These are phyloP conservation scores for Kodamaea leandrae DNA, from an alignment of 805 yeast species.

Conservation along the genomic window DNA sequence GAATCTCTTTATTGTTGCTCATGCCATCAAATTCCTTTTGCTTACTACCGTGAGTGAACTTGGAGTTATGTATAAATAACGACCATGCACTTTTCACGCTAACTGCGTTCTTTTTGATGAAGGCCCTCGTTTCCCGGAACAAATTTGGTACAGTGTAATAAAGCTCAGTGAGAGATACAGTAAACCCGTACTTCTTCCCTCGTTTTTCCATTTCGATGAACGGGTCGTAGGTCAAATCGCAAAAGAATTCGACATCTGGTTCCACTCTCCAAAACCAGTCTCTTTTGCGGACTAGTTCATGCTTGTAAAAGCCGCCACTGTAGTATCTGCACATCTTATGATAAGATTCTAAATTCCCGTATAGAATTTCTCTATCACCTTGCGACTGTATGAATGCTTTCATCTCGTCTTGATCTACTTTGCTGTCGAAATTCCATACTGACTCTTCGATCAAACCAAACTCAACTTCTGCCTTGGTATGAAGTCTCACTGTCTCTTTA, in stretches of 20 bases:
- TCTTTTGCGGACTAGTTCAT: conserved; percentile 63
- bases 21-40: conserved; percentile 23
- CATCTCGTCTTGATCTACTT: conserved; percentile 41
- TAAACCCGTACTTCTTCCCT: conserved; percentile 72
- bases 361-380: conserved; percentile 80
- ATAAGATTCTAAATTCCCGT: conserved; percentile 78
- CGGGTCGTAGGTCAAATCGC: conserved; percentile 72
- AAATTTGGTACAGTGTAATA: conserved; percentile 79
- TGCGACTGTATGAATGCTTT: conserved; percentile 64
- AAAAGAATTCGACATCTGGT: conserved; percentile 75
- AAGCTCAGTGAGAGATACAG: conserved; percentile 73
- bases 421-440: conserved; percentile 65
- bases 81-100: conserved; percentile 67
- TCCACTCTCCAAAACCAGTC: conserved; percentile 98
- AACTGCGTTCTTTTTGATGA: conserved; percentile 45
- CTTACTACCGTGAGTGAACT: conserved; percentile 22
- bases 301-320: conserved; percentile 78
- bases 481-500: conserved; percentile 45
- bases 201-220: conserved; percentile 65
- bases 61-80: conserved; percentile 47
- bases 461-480: conserved; percentile 60
- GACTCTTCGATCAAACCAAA: conserved; percentile 64
- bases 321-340: conserved; percentile 96
- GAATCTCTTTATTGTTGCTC: conserved; percentile 18
- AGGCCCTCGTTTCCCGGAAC: conserved; percentile 69